Base-by-base conservation (phyloP, 1,139 yeast species). In the Geotrichum europaeum region DNA sequence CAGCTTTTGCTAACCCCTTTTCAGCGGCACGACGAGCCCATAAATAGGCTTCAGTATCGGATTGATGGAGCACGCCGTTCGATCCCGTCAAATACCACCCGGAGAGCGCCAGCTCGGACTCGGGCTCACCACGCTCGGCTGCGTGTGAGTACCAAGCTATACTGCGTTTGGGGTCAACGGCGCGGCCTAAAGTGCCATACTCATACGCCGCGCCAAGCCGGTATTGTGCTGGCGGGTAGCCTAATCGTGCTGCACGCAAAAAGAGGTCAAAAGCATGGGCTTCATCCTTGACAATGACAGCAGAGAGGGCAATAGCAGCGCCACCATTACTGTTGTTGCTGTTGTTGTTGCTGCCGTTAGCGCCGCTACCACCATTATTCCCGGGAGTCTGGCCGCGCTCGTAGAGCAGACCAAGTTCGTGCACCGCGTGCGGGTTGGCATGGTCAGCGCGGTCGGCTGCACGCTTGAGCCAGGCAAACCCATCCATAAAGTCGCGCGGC, bases 51-150 rank as follows among this genome's bases (percentile, higher is more conserved):
- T 88, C 86, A 54, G 84, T 85, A 59, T 89, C 94, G 68, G 84
- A 84, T 49, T 89, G 86, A 51, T 78, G 76, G 53, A 95, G 81
- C 34, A 90, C 77, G 0, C 87, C 89, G 13, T 83, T 81, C 4
- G 88, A 84, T 1, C 98, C 98, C 0, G 89, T 84, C 65, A 94
- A 78, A 70, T 87, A 89, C 98, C 99, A 94, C 54, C 97, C 92
- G 63, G 91, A 84, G 61, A 94, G 78, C 0, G 97, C 96, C 69
- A 92, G 78, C 80, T 92, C 92, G 7, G 96, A 94, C 69, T 89
- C 89, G 0, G 95, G 85, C 69, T 90, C 94, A 53, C 92, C 88
- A 62, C 73, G 71, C 57, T 73, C 72, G 0, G 96, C 91, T 0
- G 96, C 94, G 66, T 85, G 83, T 62, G 87, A 79, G 74, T 89